Evolutionary conservation across 768 basidiomycete genomes (phyloP), one percentile per base, ranked within the genome.

Genomic region (Sarcodon aspratus): DNA sequence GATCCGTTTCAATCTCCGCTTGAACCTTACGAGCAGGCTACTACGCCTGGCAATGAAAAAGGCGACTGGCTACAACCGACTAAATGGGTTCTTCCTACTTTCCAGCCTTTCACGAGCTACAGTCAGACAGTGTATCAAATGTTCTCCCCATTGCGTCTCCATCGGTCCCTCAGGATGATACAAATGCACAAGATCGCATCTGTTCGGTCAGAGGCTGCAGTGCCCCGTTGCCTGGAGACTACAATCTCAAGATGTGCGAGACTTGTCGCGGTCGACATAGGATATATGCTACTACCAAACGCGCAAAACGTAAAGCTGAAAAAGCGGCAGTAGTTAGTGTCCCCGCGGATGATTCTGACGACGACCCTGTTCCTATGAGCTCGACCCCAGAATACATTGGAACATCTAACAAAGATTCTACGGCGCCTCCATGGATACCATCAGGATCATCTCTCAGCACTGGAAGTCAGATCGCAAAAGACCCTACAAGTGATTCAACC

Each of bases 191-290:
- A 27, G 21, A 27, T 32, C 54, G 50, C 27, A 44, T 33, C 21
- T 75, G 74, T 52, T 70, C 72, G 7, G 71, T 76, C 33, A 66
- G 71, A 48, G 70, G 70, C 36, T 78, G 76, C 58, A 52, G 54
- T 12, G 61, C 63, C 17, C 44, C 54, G 4, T 51, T 74, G 18
- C 54, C 61, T n/a, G 45, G 48, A 6, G 59, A 59, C 6, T 61
- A 63, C 15, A 42, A 54, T 3, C 68, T 63, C 57, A 76, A 72
- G 60, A 78, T 78, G 76, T 79, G 76, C 65, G 70, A 74, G 17
- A 54, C 52, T 1, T 78, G 76, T 61, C 66, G 76, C 18, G 66
- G 67, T 35, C 67, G 72, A 13, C 76, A 78, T 56, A 69, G 75
- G 27, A 59, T 68, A 6, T 78, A 79, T 45, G 75, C 73, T 9